Conservation (phyloP, 768 basidiomycete species). For the Roridomyces roridus region DNA sequence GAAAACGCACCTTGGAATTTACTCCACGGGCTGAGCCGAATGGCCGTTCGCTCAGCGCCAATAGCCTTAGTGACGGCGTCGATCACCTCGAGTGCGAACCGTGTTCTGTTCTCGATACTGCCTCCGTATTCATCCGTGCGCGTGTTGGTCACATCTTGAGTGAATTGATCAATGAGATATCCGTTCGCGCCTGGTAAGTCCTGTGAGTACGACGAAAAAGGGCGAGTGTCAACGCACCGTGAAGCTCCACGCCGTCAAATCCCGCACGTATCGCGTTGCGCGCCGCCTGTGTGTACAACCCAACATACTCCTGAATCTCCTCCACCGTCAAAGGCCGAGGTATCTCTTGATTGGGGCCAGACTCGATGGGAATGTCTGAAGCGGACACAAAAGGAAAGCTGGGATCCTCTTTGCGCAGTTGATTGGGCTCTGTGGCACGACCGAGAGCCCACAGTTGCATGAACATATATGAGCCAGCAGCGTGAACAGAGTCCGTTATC, state of each 20-base stretch:
- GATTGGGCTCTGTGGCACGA: conserved; percentile 30
- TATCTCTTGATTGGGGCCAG: conserved; percentile 8
- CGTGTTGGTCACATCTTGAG: conserved; percentile 45
- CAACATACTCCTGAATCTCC: conserved; percentile 42
- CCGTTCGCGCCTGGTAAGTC: conserved; percentile 23
- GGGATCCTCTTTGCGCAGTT: conserved; percentile 36
- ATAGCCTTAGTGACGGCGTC: conserved; percentile 49
- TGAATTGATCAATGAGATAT: conserved; percentile 49
- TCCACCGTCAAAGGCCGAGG: conserved; percentile 23
- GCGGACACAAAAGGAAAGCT: conserved; percentile 31
- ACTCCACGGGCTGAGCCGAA: conserved; percentile 56
- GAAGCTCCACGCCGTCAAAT: conserved; percentile 45
- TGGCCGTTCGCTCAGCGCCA: conserved; percentile 48
- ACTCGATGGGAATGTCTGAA: conserved; percentile 25
- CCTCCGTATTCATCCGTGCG: conserved; percentile 63
- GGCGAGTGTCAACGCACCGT: conserved; percentile 27
- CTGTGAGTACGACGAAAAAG: not conserved
- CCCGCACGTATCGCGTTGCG: conserved; percentile 36
- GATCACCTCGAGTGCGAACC: conserved; percentile 54
- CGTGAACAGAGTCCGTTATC: conserved; percentile 56
- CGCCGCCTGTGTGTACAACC: conserved; percentile 38
- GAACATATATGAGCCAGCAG: conserved; percentile 50
- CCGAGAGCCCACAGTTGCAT: conserved; percentile 56
- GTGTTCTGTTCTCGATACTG: conserved; percentile 49
- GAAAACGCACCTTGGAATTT: conserved; percentile 1